phyloP scores from a whole-genome alignment of 1,284 basidiomycete species.

The Neonothopanus nambi region DNA sequence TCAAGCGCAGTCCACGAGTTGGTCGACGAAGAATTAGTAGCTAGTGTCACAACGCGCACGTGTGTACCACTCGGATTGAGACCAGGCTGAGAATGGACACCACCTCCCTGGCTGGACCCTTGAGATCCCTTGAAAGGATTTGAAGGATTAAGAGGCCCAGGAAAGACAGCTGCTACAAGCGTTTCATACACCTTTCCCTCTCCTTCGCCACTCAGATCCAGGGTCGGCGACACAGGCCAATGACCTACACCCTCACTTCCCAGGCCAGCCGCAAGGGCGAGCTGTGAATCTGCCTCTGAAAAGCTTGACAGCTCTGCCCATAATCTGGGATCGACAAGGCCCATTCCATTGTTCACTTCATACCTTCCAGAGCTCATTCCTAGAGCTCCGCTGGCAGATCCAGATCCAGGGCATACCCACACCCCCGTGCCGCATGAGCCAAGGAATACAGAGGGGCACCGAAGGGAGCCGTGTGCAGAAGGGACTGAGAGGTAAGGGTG shows the following conservation, averaged over 20 bases:
- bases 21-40: slow-evolving; percentile 25
- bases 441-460: slow-evolving; percentile 50
- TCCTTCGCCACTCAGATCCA: not conserved
- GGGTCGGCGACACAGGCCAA: not conserved
- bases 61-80: too few relatives aligned
- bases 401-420: slow-evolving; percentile 57
- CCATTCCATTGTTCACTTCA: slow-evolving; percentile 20
- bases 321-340: slow-evolving; percentile 21
- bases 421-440: slow-evolving; percentile 55
- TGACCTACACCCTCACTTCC: too few relatives aligned
- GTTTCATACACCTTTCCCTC: slow-evolving; percentile 34
- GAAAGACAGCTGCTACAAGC: slow-evolving; percentile 47
- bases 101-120: not conserved
- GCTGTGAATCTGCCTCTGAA: not conserved
- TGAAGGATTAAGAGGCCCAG: slow-evolving; percentile 37
- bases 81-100: slow-evolving; percentile 2
- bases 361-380: slow-evolving; percentile 20
- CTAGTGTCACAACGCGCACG: slow-evolving; percentile 23
- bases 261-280: not conserved
- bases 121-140: slow-evolving; percentile 18
- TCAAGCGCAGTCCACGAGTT: slow-evolving; percentile 56
- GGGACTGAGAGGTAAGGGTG: slow-evolving; percentile 21
- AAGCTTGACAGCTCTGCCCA: not conserved
- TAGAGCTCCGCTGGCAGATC: slow-evolving; percentile 36
- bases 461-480: slow-evolving; percentile 48